Evolutionary conservation across 805 yeast species (phyloP).

Genomic region (Ogataea nonfermentans): DNA sequence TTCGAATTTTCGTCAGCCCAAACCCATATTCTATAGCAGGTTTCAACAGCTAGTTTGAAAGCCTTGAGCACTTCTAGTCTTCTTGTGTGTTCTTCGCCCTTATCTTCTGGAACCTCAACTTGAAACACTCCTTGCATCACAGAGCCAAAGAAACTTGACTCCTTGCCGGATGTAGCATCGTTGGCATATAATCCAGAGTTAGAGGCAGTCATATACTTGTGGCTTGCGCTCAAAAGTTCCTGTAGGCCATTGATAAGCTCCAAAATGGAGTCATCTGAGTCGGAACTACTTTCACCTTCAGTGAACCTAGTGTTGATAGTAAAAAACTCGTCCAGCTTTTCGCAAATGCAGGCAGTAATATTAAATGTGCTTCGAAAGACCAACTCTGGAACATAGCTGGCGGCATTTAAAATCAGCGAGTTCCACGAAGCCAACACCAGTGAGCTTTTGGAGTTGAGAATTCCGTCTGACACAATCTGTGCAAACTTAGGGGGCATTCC

Average conservation of each 20-base stretch:
- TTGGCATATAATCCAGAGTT: slow-evolving; percentile 20
- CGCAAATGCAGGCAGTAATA: slow-evolving; percentile 29
- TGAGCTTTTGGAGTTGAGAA: slow-evolving; percentile 21
- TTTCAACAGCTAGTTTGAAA: slow-evolving; percentile 55
- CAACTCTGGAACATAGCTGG: slow-evolving; percentile 28
- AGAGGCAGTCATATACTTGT: slow-evolving; percentile 43
- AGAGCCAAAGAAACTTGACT: slow-evolving; percentile 58
- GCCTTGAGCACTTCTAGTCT: slow-evolving; percentile 58
- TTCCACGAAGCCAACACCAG: slow-evolving; percentile 30
- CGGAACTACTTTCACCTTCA: slow-evolving; percentile 17
- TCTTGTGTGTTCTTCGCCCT: slow-evolving; percentile 51
- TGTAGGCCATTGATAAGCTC: slow-evolving; percentile 59
- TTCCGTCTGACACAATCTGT: slow-evolving; percentile 28
- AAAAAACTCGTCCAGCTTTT: slow-evolving; percentile 28
- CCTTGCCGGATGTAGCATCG: slow-evolving; percentile 24
- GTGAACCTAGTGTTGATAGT: slow-evolving; percentile 18
- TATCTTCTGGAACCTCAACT: slow-evolving; percentile 58
- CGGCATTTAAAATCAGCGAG: slow-evolving; percentile 21
- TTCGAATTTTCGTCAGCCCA: slow-evolving; percentile 52
- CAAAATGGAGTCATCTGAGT: slow-evolving; percentile 41
- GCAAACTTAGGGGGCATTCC: slow-evolving; percentile 20
- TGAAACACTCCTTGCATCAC: slow-evolving; percentile 79
- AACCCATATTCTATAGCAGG: slow-evolving; percentile 66
- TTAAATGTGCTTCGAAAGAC: slow-evolving; percentile 24
- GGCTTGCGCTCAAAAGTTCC: slow-evolving; percentile 58